Base-by-base conservation (phyloP, 2,329 filamentous ascomycete species). In the Aspergillus sojae region DNA sequence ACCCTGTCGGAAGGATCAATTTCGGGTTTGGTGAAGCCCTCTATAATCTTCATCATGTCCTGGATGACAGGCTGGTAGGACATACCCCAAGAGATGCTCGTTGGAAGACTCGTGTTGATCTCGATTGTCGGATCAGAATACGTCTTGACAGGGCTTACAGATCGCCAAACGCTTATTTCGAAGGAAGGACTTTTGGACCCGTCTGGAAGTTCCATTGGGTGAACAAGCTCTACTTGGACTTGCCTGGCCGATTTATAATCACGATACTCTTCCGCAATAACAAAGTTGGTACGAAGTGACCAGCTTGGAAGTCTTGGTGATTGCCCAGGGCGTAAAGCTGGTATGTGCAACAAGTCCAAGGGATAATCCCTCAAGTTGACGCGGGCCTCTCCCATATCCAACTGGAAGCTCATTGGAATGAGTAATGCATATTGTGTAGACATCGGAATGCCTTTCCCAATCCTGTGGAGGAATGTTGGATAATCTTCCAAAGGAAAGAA, bases 21-120 rank as follows among this genome's bases (percentile, higher is more conserved):
- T 67, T 94, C 94, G 9, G 94, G 93, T 75, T 99, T 99, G 0
- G 94, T 97, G 76, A 99, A 98, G 2, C 92, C 94, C 78, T 99
- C 95, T 65, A 99, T 91, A 30, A 94, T 94, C 86, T 98, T 97
- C 95, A 99, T 99, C 91, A 98, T 97, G 74, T 99, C 96, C 77
- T 99, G 95, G 56, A 99, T 94, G 1, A 94, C 94, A 32, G 96
- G 95, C 74, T 99, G 96, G 73, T 98, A 99, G 2, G 94, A 97
- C 53, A 95, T 94, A 9, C 94, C 94, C 96, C 95, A 99, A 0
- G 94, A 97, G 59, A 99, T 94, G 52, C 92, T 89, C 0, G 95
- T 99, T 2, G 96, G 92, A 63, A 94, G 88, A 60, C 90, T 91
- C 2, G 94, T 97, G 77, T 98, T 97, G 77, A 99, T 94, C 67